These are phyloP conservation scores for Parathielavia hyrcaniae DNA, from an alignment of 495 filamentous ascomycete genomes.

Conservation along the genomic window DNA sequence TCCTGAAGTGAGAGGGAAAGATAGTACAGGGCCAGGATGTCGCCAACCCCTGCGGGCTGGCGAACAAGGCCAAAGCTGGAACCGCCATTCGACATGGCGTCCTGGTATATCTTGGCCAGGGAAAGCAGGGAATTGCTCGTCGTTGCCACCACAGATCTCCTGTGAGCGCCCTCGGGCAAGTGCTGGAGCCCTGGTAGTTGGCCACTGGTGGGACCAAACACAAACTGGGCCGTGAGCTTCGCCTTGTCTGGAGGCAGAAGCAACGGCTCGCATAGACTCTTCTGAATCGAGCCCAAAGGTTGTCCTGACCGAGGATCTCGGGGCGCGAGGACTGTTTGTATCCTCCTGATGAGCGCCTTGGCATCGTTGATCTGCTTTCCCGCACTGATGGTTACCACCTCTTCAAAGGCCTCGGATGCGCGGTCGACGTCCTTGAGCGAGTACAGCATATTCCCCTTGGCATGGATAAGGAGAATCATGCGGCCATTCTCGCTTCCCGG, in stretches of 20 bases:
- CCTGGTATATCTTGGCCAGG: slow-evolving; percentile 96
- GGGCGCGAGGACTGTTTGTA: slow-evolving; percentile 63
- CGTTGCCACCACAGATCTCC: slow-evolving; percentile 79
- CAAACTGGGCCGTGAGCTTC: slow-evolving; percentile 72
- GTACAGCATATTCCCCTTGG: slow-evolving; percentile 98
- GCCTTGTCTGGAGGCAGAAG: slow-evolving; percentile 79
- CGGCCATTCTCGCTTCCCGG: slow-evolving; percentile 86
- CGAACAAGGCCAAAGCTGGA: slow-evolving; percentile 52
- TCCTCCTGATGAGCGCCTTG: slow-evolving; percentile 70
- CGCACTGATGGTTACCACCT: slow-evolving; percentile 83
- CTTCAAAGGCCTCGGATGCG: slow-evolving; percentile 88
- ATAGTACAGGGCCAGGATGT: slow-evolving; percentile 95
- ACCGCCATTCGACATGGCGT: slow-evolving; percentile 83
- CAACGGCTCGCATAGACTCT: slow-evolving; percentile 43
- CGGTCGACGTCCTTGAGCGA: slow-evolving; percentile 74
- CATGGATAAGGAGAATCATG: slow-evolving; percentile 86
- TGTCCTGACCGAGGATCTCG: slow-evolving; percentile 31
- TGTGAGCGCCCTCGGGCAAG: slow-evolving; percentile 64
- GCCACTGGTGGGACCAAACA: slow-evolving; percentile 67
- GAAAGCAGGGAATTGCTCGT: slow-evolving; percentile 95
- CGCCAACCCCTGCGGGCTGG: slow-evolving; percentile 69
- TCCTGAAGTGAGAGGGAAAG: slow-evolving; percentile 90
- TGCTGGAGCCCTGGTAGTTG: slow-evolving; percentile 77
- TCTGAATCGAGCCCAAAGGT: slow-evolving; percentile 20
- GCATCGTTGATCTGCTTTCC: slow-evolving; percentile 68